These are phyloP conservation scores for Echium plantagineum DNA, from an alignment of 257 asterid species.

Conservation along the genomic window DNA sequence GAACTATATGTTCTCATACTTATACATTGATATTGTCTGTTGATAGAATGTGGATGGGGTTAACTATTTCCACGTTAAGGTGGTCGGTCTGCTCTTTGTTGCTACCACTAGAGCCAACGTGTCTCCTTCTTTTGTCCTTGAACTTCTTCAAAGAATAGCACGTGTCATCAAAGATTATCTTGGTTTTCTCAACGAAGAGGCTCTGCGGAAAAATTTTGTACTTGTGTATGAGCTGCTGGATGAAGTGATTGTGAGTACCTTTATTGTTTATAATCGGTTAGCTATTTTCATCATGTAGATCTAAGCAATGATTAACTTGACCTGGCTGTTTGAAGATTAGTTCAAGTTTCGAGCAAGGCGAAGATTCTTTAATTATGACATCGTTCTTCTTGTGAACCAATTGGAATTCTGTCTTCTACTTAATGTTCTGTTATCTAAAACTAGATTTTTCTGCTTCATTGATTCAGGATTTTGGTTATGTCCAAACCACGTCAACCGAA, in stretches of 20 bases:
- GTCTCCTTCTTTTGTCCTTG: slow-evolving; percentile 88
- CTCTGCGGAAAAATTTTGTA: slow-evolving; percentile 70
- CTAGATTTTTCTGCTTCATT: slow-evolving; percentile 3
- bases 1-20: slow-evolving; percentile 1
- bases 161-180: slow-evolving; percentile 7
- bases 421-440: neutral
- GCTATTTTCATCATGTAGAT: too few relatives aligned
- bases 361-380: too few relatives aligned
- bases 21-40: slow-evolving; percentile 14
- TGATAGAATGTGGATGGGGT: slow-evolving; percentile 88
- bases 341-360: too few relatives aligned
- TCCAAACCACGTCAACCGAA: slow-evolving; percentile 79
- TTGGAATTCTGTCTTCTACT: too few relatives aligned
- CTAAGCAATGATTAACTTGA: too few relatives aligned
- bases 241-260: slow-evolving; percentile 81
- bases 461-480: slow-evolving; percentile 46
- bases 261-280: too few relatives aligned
- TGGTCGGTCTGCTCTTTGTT: slow-evolving; percentile 88
- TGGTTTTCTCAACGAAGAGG: too few relatives aligned
- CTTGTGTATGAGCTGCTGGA: slow-evolving; percentile 97
- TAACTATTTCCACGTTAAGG: slow-evolving; percentile 94
- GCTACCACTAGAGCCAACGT: slow-evolving; percentile 80
- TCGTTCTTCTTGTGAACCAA: too few relatives aligned
- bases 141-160: slow-evolving; percentile 96
- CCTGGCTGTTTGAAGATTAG: too few relatives aligned